Evolutionary conservation across 148 eudicot species (phyloP).

Genomic region (Nepenthes mirabilis): DNA sequence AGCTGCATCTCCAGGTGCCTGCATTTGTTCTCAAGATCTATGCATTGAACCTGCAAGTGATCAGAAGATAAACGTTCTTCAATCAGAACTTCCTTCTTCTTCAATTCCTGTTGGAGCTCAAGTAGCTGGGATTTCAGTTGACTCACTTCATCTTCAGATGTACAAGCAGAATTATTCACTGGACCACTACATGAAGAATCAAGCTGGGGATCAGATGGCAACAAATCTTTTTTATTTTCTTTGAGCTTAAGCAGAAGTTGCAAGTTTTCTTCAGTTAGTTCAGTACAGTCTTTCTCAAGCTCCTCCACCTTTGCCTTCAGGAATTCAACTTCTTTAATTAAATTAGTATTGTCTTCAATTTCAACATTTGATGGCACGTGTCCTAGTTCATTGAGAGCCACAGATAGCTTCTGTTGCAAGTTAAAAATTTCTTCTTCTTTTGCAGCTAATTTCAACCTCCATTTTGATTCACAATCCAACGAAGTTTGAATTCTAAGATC

Average conservation of each 20-base stretch:
- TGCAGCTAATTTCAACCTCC: slow-evolving; percentile 27
- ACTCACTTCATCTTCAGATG: slow-evolving; percentile 24
- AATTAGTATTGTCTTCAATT: slow-evolving; percentile 13
- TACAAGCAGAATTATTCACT: slow-evolving; percentile 4
- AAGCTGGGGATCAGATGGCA: slow-evolving; percentile 12
- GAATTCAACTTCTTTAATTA: slow-evolving; percentile 27
- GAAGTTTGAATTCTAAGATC: slow-evolving; percentile 17
- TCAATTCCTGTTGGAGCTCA: slow-evolving; percentile 19
- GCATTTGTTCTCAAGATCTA: slow-evolving; percentile 17
- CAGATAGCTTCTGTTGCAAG: slow-evolving; percentile 34
- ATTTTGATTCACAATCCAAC: slow-evolving; percentile 34
- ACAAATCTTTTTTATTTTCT: slow-evolving; percentile 19
- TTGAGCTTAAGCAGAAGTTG: slow-evolving; percentile 64
- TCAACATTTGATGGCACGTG: slow-evolving; percentile 11
- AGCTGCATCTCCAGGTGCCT: slow-evolving; percentile 19
- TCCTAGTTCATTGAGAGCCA: slow-evolving; percentile 10
- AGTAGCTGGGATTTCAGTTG: slow-evolving; percentile 18
- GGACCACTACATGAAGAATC: slow-evolving; percentile 16
- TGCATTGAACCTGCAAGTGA: slow-evolving; percentile 9
- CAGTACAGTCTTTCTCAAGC: slow-evolving; percentile 64
- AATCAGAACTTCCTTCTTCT: slow-evolving; percentile 17
- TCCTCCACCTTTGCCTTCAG: slow-evolving; percentile 51
- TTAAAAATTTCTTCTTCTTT: slow-evolving; percentile 53
- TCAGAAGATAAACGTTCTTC: slow-evolving; percentile 13
- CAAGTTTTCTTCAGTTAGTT: slow-evolving; percentile 75